phyloP scores from a whole-genome alignment of 805 yeast genomes.

The Yamadazyma tumulicola region DNA sequence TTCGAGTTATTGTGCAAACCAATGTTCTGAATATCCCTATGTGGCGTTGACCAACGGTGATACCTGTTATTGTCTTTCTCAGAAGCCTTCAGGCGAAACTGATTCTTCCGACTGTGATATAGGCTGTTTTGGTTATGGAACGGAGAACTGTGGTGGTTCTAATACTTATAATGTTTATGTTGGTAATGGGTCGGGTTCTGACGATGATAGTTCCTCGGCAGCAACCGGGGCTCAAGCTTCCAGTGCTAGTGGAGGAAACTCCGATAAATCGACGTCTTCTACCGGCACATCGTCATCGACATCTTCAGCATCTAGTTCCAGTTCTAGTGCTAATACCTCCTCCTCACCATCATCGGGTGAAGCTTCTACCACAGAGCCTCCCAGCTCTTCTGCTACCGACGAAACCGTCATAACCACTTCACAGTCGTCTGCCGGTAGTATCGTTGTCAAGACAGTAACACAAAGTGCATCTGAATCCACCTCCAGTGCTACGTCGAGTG shows the following conservation, averaged over 20 bases:
- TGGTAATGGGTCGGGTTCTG: constrained; percentile 20
- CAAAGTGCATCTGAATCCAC: constrained; percentile 5
- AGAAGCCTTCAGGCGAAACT: constrained; percentile 22
- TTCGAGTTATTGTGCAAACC: constrained; percentile 23
- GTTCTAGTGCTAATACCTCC: constrained; percentile 5
- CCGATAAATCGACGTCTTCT: constrained; percentile 6
- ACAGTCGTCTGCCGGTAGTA: constrained; percentile 9
- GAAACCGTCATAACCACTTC: constrained; percentile 11
- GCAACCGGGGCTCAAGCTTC: constrained; percentile 1
- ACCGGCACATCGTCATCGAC: constrained; percentile 11
- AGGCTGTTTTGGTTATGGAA: constrained; percentile 33
- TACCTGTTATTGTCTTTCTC: constrained; percentile 36
- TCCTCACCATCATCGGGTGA: constrained; percentile 2
- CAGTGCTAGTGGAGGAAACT: constrained; percentile 8
- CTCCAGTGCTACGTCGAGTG: constrained; percentile 9
- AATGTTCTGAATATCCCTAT: constrained; percentile 33
- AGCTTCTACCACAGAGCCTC: constrained; percentile 7
- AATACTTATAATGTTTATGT: constrained; percentile 26
- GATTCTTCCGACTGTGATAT: constrained; percentile 22
- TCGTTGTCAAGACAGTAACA: constrained; percentile 12
- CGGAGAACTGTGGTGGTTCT: constrained; percentile 36
- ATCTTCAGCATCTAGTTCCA: constrained; percentile 9
- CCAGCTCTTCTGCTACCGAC: constrained; percentile 6
- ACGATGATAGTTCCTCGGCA: constrained; percentile 2
- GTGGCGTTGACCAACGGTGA: constrained; percentile 35